These are phyloP conservation scores for Solanum boliviense DNA, from an alignment of 257 asterid species.

Conservation along the genomic window DNA sequence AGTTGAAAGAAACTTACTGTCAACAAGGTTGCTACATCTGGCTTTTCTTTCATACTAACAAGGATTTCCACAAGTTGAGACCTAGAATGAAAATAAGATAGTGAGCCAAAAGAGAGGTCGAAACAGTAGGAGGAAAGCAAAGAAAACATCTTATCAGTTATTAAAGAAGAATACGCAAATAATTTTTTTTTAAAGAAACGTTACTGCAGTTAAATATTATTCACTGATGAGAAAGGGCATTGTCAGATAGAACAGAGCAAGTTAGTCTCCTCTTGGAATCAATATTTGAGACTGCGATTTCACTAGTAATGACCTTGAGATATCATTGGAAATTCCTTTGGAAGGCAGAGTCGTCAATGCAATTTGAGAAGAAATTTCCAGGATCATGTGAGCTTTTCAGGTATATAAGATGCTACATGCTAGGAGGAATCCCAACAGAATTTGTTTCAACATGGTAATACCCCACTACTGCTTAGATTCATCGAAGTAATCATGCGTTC, in stretches of 20 bases:
- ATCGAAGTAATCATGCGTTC: not conserved
- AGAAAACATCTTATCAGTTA: not conserved
- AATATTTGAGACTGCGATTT: not conserved
- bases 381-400: not conserved
- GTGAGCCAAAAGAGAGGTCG: not conserved
- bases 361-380: not conserved
- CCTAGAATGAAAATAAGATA: conserved; percentile 12
- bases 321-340: not conserved
- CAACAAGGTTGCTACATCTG: conserved; percentile 85
- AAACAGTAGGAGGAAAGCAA: not conserved
- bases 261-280: not conserved
- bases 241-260: not conserved
- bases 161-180: not conserved
- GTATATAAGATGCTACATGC: not conserved
- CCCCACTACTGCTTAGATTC: not conserved
- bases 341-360: not conserved
- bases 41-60: conserved; percentile 85
- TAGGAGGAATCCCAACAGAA: not conserved
- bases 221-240: not conserved
- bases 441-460: not conserved
- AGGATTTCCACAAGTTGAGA: conserved; percentile 77
- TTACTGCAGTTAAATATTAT: not conserved
- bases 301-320: not conserved
- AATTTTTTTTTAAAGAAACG: not conserved
- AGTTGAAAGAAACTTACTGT: conserved; percentile 30